Percentiles rank a stretch among this genome's conserved stretches.
phyloP scores from a whole-genome alignment of 2,329 filamentous ascomycete species.

The Hymenoscyphus infarciens region DNA sequence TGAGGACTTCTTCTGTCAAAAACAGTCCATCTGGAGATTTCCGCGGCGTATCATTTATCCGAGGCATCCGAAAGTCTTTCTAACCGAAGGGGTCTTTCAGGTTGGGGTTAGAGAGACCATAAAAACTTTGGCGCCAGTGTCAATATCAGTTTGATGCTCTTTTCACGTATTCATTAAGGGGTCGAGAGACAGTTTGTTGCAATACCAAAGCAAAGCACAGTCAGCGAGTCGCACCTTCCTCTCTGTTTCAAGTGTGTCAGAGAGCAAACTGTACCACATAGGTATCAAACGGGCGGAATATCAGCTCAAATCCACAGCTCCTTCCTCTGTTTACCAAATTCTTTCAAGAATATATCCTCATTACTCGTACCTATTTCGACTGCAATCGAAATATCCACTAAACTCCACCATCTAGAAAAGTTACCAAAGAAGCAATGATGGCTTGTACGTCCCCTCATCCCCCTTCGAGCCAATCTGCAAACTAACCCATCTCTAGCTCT shows the following conservation, averaged over 20 bases:
- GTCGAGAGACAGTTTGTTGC: not conserved
- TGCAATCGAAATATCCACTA: not conserved
- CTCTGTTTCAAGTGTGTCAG: constrained; percentile 5
- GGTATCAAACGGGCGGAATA: not conserved
- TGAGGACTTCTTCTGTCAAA: too few species aligned
- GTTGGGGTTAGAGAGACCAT: not conserved
- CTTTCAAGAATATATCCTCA: not conserved
- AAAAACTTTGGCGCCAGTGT: not conserved
- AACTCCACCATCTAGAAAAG: not conserved
- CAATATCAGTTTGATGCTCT: not conserved
- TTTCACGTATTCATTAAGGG: not conserved
- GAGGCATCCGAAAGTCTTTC: too few species aligned
- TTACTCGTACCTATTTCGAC: not conserved
- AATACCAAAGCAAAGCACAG: not conserved
- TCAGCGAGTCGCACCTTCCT: not conserved
- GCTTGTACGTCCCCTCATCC: constrained; percentile 24
- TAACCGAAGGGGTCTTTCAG: not conserved
- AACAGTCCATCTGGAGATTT: too few species aligned
- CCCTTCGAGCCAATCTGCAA: not conserved
- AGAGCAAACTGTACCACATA: not conserved
- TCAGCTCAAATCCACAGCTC: not conserved
- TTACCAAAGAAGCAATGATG: constrained; percentile 19
- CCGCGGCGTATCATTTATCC: too few species aligned
- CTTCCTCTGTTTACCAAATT: not conserved
- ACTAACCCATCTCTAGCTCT: constrained; percentile 17